Evolutionary conservation across 257 asterid species (phyloP), one percentile per base, ranked within the genome.

Genomic region (Solanum virginianum): DNA sequence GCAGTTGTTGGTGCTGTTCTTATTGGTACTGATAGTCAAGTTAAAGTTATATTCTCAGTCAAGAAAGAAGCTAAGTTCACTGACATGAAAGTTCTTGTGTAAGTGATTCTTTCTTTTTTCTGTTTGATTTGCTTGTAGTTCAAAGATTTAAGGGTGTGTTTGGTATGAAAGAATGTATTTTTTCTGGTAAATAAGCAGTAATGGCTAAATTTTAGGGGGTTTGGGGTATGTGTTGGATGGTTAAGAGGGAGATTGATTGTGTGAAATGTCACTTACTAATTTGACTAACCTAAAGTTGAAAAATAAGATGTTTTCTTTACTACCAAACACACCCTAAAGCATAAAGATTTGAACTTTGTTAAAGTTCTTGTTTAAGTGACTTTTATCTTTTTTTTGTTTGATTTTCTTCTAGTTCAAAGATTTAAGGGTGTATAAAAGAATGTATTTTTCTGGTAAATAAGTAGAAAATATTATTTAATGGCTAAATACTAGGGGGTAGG

Each of bases 81-180:
- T 62, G 98, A 97, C 88, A 93, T 97, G 98, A 95, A 97, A 89
- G 92, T 98, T 66, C 94, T 95, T 62, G 93, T 95, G 99, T 97
- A 92, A 91, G 98, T 77, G 36, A 2, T 26, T 9, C 9, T 16
- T 43, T 26, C 70, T 4, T 29, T 13, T 41, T 5, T 32, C 43
- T 17, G 56, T 47, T 5, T 80, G 18, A 3, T 15, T 54, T 15
- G 18, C 2, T 53, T 53, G 18, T 53, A 53, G 2, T 68, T 68
- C 6, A 68, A 15, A 68, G 39, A 32, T 32, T 32, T 32, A 2
- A 32, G 5, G 39, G 39, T 36, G 39, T 36, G 39, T n/a, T 60
- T 39, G 79, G 53, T 39, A 69, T 69, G 79, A 68, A 68, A 14
- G 20, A 65, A 12, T n/a, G 36, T 60, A 29, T 60, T 60, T 60